Evolutionary conservation across 441 rosid species (phyloP).

Genomic region (Biscutella laevigata): DNA sequence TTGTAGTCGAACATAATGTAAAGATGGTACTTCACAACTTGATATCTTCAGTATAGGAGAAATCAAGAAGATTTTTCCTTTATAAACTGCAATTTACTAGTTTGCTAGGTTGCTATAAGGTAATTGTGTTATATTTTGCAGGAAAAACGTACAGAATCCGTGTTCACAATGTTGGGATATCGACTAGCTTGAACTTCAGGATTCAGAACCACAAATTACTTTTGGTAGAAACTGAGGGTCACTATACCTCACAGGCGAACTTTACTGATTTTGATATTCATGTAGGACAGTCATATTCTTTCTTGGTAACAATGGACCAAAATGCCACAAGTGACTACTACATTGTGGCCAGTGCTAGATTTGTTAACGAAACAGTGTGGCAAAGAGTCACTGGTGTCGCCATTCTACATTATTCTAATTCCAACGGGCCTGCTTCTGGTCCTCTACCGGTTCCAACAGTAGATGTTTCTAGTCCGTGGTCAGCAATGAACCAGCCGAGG

Average conservation of each 20-base stretch:
- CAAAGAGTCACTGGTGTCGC: slow-evolving; percentile 85
- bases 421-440: slow-evolving; percentile 70
- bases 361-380: slow-evolving; percentile 83
- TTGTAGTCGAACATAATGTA: slow-evolving; percentile 1
- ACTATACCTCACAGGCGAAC: slow-evolving; percentile 59
- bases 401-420: slow-evolving; percentile 81
- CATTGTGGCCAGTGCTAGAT: slow-evolving; percentile 89
- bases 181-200: slow-evolving; percentile 83
- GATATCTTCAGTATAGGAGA: neutral
- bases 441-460: slow-evolving; percentile 64
- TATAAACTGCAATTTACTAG: neutral
- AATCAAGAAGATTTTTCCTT: neutral
- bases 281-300: slow-evolving; percentile 85
- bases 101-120: neutral
- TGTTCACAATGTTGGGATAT: slow-evolving; percentile 77
- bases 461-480: slow-evolving; percentile 62
- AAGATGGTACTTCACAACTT: slow-evolving; percentile 1
- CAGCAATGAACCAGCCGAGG: slow-evolving; percentile 77
- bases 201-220: slow-evolving; percentile 82
- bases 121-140: slow-evolving; percentile 31
- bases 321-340: slow-evolving; percentile 73
- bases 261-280: slow-evolving; percentile 70
- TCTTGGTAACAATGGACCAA: slow-evolving; percentile 86
- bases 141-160: slow-evolving; percentile 81
- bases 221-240: slow-evolving; percentile 77